Evolutionary conservation across 306 rosid genomes (phyloP).

Genomic region (Sicyos edulis): DNA sequence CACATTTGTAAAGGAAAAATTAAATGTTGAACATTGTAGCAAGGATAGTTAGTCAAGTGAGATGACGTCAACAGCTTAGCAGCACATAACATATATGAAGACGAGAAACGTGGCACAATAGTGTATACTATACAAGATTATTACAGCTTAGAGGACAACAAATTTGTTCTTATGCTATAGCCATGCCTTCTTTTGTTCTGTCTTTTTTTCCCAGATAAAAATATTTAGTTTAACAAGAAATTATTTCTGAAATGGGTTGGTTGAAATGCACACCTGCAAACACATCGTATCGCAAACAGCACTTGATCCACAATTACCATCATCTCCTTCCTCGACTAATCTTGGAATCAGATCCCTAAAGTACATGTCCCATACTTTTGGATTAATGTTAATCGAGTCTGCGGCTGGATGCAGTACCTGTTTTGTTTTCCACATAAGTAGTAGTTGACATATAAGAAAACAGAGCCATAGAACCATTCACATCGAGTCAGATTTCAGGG

Average conservation of each 20-base stretch:
- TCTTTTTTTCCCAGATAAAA: neutral
- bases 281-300: constrained; percentile 81
- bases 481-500: neutral
- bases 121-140: too few species aligned
- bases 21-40: neutral
- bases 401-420: constrained; percentile 88
- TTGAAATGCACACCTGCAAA: constrained; percentile 67
- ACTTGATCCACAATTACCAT: constrained; percentile 84
- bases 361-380: constrained; percentile 72
- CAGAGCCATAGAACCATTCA: neutral
- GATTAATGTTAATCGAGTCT: constrained; percentile 63
- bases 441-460: constrained; percentile 2
- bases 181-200: neutral
- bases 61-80: neutral
- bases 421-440: constrained; percentile 25
- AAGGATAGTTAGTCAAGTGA: neutral
- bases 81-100: neutral
- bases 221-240: neutral
- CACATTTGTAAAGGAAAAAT: neutral
- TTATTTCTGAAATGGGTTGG: neutral
- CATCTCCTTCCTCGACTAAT: constrained; percentile 76
- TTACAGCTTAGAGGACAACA: too few species aligned
- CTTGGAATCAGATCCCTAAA: constrained; percentile 71
- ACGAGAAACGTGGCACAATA: neutral
- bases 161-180: neutral